Evolutionary conservation across 148 eudicot species (phyloP).

Genomic region (Nyssa sinensis): DNA sequence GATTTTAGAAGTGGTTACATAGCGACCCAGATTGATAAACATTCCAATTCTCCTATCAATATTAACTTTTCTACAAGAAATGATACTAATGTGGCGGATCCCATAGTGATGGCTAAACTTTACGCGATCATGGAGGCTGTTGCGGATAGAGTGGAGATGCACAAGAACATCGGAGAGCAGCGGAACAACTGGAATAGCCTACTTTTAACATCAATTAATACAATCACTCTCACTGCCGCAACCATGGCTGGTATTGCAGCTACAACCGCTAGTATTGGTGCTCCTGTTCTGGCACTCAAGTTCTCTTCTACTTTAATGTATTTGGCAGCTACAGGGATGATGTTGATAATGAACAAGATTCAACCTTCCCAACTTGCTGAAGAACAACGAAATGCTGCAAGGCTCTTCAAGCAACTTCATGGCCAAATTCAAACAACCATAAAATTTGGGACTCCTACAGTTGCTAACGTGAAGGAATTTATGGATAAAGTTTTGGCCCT

Average conservation of each 20-base stretch:
- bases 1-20: conserved; percentile 1
- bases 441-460: conserved; percentile 9
- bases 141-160: conserved; percentile 45
- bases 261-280: neutral
- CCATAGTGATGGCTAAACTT: conserved; percentile 20
- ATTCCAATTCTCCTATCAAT: neutral
- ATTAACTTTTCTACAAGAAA: too few species aligned
- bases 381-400: conserved; percentile 62
- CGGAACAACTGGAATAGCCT: conserved; percentile 32
- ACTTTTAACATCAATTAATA: conserved; percentile 14
- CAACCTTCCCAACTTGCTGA: conserved; percentile 77
- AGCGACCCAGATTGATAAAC: neutral
- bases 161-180: conserved; percentile 37
- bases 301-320: conserved; percentile 43
- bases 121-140: conserved; percentile 35
- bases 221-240: neutral
- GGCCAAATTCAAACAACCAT: conserved; percentile 29
- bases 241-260: conserved; percentile 31
- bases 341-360: conserved; percentile 51
- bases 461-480: conserved; percentile 34
- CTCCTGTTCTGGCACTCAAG: conserved; percentile 27
- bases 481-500: conserved; percentile 51
- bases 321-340: conserved; percentile 45
- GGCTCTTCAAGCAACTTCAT: conserved; percentile 42
- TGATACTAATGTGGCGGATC: conserved; percentile 5